Percentiles rank a stretch among this genome's conserved stretches.
Evolutionary conservation across 495 filamentous ascomycete genomes (phyloP).

Genomic region (Cryomyces antarcticus): DNA sequence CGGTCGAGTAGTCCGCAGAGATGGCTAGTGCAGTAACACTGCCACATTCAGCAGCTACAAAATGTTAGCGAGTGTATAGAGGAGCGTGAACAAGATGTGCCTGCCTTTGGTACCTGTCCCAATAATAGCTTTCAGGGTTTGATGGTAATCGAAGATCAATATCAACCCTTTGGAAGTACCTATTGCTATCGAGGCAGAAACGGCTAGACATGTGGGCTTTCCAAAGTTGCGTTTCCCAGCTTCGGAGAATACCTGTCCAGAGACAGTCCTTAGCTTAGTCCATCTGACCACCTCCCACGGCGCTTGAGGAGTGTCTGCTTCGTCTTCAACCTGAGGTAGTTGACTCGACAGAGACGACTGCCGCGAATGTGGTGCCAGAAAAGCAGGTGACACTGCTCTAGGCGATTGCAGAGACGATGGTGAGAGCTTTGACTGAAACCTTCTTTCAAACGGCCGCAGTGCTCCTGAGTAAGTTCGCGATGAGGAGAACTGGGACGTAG

Average conservation of each 20-base stretch:
- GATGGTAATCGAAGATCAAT: conserved; percentile 89
- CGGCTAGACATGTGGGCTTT: conserved; percentile 70
- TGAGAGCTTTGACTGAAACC: conserved; percentile 73
- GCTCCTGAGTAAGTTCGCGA: conserved; percentile 44
- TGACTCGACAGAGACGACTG: conserved; percentile 44
- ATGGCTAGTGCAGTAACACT: conserved; percentile 72
- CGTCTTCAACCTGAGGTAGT: conserved; percentile 31
- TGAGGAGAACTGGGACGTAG: conserved; percentile 26
- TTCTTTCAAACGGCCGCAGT: conserved; percentile 78
- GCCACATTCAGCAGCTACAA: conserved; percentile 68
- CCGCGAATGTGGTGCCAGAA: conserved; percentile 54
- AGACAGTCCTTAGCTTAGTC: conserved; percentile 83
- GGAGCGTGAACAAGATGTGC: conserved; percentile 3
- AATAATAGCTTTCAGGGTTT: conserved; percentile 81
- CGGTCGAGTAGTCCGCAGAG: conserved; percentile 80
- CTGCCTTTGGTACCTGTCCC: conserved; percentile 84
- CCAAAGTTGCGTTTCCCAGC: conserved; percentile 84
- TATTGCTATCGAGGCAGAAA: conserved; percentile 75
- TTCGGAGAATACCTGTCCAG: conserved; percentile 83
- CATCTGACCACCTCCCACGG: conserved; percentile 96
- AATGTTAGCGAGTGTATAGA: conserved; percentile 9
- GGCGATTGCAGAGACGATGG: conserved; percentile 37
- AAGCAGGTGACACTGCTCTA: conserved; percentile 58
- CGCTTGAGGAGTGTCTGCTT: conserved; percentile 40
- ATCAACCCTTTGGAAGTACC: conserved; percentile 90